Conservation (phyloP, 78 protist genomes). For the Dictyostelium brefeldianum region DNA sequence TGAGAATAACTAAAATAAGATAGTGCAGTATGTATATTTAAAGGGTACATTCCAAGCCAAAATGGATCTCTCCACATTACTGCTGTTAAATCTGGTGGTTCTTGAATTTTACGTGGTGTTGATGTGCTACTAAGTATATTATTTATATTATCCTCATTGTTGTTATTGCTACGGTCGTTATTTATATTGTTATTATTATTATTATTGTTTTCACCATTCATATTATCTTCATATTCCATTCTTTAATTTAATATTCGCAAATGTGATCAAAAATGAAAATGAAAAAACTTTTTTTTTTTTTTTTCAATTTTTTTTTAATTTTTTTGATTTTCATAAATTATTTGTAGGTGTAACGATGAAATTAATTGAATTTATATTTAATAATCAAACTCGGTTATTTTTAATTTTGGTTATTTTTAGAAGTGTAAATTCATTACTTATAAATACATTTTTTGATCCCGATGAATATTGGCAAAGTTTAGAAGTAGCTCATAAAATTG, state of each 20-base stretch:
- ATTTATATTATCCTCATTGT: background rate
- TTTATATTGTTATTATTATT: background rate
- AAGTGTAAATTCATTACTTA: conserved; percentile 25
- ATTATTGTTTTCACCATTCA: background rate
- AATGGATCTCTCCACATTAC: conserved; percentile 77
- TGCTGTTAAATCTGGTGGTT: conserved; percentile 54
- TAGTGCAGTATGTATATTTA: conserved; percentile 15
- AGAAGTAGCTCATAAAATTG: conserved; percentile 88
- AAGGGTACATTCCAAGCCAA: conserved; percentile 57
- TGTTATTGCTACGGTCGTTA: background rate
- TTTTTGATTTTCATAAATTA: background rate
- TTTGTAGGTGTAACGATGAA: too few relatives aligned
- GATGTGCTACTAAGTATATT: background rate
- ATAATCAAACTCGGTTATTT: conserved; percentile 4
- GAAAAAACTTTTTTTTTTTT: background rate
- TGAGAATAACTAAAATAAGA: conserved; percentile 52
- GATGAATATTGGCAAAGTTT: conserved; percentile 91
- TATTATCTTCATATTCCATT: background rate
- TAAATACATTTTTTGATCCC: conserved; percentile 85
- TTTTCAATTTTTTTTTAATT: background rate
- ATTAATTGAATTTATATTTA: background rate
- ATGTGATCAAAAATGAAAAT: background rate
- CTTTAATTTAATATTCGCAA: background rate
- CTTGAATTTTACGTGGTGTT: background rate
- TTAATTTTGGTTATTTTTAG: conserved; percentile 21